phyloP scores from a whole-genome alignment of 139 green algal species.

The Coccomyxa sp. region DNA sequence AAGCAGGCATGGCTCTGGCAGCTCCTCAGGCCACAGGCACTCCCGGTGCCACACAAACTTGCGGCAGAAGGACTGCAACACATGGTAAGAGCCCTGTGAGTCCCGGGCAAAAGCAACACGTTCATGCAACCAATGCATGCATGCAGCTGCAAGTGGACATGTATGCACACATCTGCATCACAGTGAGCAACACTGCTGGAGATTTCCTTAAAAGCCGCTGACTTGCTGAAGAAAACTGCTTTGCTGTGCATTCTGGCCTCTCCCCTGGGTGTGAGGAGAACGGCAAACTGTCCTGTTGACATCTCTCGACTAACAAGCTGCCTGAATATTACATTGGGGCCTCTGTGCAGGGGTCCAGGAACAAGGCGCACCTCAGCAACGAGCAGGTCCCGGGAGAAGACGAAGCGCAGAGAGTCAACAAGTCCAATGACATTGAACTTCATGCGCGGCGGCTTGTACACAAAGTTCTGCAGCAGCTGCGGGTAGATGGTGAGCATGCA shows the following conservation, averaged over 20 bases:
- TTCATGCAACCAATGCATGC: no score
- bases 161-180: no score
- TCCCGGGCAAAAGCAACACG: no score
- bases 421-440: neutral
- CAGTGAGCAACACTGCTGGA: no score
- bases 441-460: slow-evolving; percentile 25
- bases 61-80: slow-evolving; percentile 3
- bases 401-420: slow-evolving; percentile 32
- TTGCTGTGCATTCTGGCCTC: no score
- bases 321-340: no score
- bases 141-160: no score
- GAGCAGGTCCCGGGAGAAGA: slow-evolving; percentile 39
- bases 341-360: neutral
- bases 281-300: no score
- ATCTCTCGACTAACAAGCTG: no score
- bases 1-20: slow-evolving; percentile 33
- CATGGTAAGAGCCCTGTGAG: neutral
- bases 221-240: no score
- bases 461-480: slow-evolving; percentile 47
- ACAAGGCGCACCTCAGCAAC: slow-evolving; percentile 28
- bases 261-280: no score
- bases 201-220: no score
- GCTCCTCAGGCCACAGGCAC: slow-evolving; percentile 46
- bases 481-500: slow-evolving; percentile 44
- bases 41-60: slow-evolving; percentile 2